A percentile compares a stretch with the other conserved stretches of the same genome.
Conservation (phyloP, 176 grass and related monocot species). For the Chrysopogon serrulatus region DNA sequence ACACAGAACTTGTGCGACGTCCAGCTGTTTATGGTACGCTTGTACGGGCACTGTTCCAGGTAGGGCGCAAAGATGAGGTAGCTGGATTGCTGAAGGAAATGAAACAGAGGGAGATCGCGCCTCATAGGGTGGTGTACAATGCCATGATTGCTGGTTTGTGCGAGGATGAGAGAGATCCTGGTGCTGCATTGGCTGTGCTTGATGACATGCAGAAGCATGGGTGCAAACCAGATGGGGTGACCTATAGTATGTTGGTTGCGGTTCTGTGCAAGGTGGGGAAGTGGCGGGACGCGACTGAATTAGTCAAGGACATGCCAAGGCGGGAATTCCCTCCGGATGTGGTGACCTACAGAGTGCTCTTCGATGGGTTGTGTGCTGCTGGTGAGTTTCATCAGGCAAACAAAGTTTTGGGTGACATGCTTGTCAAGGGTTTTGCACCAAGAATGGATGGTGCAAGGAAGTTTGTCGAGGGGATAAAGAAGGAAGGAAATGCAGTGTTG, state of each 20-base stretch:
- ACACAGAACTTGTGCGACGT: slow-evolving; percentile 20
- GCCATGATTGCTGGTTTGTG: slow-evolving; percentile 61
- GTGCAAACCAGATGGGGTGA: slow-evolving; percentile 44
- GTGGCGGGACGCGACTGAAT: slow-evolving; percentile 42
- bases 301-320: slow-evolving; percentile 65
- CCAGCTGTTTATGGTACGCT: slow-evolving; percentile 47
- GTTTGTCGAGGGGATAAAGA: slow-evolving; percentile 45
- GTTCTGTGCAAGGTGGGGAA: slow-evolving; percentile 45
- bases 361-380: slow-evolving; percentile 47
- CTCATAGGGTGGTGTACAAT: slow-evolving; percentile 47
- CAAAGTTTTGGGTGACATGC: slow-evolving; percentile 61
- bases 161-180: slow-evolving; percentile 38
- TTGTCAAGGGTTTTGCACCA: slow-evolving; percentile 55
- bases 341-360: slow-evolving; percentile 47
- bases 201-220: slow-evolving; percentile 54
- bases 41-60: slow-evolving; percentile 42
- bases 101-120: slow-evolving; percentile 42
- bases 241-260: slow-evolving; percentile 51
- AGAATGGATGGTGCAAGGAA: slow-evolving; percentile 26
- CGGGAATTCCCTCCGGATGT: slow-evolving; percentile 48
- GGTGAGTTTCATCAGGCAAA: slow-evolving; percentile 29
- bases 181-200: slow-evolving; percentile 48
- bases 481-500: slow-evolving; percentile 21
- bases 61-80: slow-evolving; percentile 44
- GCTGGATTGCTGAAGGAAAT: slow-evolving; percentile 59